These are phyloP conservation scores for Nadsonia commutata DNA, from an alignment of 1,139 yeast genomes.

Conservation along the genomic window DNA sequence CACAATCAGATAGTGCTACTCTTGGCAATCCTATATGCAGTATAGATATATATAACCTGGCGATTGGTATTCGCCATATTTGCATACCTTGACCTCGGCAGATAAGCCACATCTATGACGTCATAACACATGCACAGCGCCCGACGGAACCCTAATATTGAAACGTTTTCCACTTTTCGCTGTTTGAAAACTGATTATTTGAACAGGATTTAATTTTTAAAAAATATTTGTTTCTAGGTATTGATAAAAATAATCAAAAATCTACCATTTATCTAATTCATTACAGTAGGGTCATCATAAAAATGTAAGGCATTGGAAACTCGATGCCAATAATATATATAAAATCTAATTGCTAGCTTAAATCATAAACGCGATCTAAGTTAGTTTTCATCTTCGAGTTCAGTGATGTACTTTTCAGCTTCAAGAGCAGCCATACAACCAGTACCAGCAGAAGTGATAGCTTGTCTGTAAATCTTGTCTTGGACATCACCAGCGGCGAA, in stretches of 20 bases:
- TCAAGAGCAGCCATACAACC: constrained; percentile 99
- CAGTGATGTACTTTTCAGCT: constrained; percentile 71
- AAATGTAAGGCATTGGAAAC: not conserved
- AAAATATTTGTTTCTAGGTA: no score
- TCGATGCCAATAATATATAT: constrained; percentile 26
- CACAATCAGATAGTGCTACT: no score
- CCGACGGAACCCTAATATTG: no score
- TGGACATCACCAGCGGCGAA: constrained; percentile 99
- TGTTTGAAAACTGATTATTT: no score
- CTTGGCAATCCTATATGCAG: no score
- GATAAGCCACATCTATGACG: no score
- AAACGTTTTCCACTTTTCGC: no score
- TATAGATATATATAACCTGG: no score
- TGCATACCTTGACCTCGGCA: no score
- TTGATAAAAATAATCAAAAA: not conserved
- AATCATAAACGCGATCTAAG: constrained; percentile 6
- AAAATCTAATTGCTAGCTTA: not conserved
- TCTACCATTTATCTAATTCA: not conserved
- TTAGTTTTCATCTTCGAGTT: constrained; percentile 33
- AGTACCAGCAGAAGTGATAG: constrained; percentile 96
- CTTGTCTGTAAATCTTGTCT: constrained; percentile 94
- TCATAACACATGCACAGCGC: no score
- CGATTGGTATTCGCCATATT: no score
- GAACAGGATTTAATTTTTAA: no score
- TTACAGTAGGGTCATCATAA: not conserved